Base-by-base conservation (phyloP, 2,329 filamentous ascomycete species). In the Fusarium tricinctum region DNA sequence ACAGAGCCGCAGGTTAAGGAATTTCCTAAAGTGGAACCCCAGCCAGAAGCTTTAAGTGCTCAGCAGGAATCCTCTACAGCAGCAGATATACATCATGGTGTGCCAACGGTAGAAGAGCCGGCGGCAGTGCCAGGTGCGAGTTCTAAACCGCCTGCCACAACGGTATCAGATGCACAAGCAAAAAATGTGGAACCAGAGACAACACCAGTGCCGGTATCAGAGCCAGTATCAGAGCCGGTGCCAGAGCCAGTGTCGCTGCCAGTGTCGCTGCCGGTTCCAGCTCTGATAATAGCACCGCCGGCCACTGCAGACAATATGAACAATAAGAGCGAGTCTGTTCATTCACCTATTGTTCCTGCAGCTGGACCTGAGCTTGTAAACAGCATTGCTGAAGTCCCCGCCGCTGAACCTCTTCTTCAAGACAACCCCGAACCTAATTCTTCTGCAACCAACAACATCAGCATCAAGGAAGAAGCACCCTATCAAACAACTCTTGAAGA, bases 11-110 rank as follows among this genome's bases (percentile, higher is more conserved):
- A 61, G 26, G 35, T 51, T 49, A 44, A 63, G 50, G 43, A 63
- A 51, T 55, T 67, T 58, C 53, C 66, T 30, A 72, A 72, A 56
- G 53, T 66, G 69, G 58, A 74, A 61, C 61, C 70, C 28, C 58
- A 58, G 23, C 46, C 44, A 7, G 58, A 70, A 45, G 47, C 30
- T 52, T 54, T 52, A 33, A 43, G 56, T 54, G 39, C 42, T 39
- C 46, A 51, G 42, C 69, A 54, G 42, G 63, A 65, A 26, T 40
- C 57, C 43, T 48, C 57, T 20, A 23, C 43, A 15, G 44, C 40
- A 23, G 30, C 23, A 28, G 49, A 52, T 14, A 22, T 43, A 42
- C 35, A 60, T 35, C 23, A 52, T 53, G 42, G 28, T 38, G 46
- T 47, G 17, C 20, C 50, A 9, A 19, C 22, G 17, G 38, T 44